Percentiles rank a stretch among this genome's conserved stretches.
phyloP scores from a whole-genome alignment of 164 flowering plant genomes.

The Santalum album region DNA sequence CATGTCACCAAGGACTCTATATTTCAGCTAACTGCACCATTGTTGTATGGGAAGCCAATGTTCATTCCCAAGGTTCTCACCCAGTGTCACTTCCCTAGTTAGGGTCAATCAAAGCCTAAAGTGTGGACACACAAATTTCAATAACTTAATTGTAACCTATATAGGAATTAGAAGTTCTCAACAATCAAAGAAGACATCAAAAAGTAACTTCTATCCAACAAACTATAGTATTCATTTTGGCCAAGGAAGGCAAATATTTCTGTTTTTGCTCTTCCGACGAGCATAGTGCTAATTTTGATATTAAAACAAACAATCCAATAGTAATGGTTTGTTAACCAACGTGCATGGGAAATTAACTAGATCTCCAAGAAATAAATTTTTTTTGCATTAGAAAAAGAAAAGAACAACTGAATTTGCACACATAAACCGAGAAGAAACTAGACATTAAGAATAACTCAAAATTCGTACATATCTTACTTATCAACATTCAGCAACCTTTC shows the following conservation, averaged over 20 bases:
- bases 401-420: conserved; percentile 12
- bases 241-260: conserved; percentile 82
- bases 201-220: conserved; percentile 89
- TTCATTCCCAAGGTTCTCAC: conserved; percentile 69
- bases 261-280: conserved; percentile 90
- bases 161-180: neutral
- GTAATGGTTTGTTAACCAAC: conserved; percentile 4
- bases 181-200: conserved; percentile 1
- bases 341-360: neutral
- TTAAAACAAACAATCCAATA: conserved; percentile 4
- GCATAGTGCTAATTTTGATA: conserved; percentile 53
- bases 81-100: conserved; percentile 98
- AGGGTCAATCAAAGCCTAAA: conserved; percentile 83
- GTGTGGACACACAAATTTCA: conserved; percentile 3
- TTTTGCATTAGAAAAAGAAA: neutral
- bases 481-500: no score
- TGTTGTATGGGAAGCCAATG: no score
- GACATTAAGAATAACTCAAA: no score
- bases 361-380: neutral
- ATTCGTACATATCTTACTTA: no score
- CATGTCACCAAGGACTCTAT: no score
- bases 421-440: conserved; percentile 93
- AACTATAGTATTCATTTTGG: conserved; percentile 48
- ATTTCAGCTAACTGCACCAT: no score
- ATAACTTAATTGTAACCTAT: neutral